These are phyloP conservation scores for Paecilomyces sp. DNA, from an alignment of 2,329 filamentous ascomycete species.

Conservation along the genomic window DNA sequence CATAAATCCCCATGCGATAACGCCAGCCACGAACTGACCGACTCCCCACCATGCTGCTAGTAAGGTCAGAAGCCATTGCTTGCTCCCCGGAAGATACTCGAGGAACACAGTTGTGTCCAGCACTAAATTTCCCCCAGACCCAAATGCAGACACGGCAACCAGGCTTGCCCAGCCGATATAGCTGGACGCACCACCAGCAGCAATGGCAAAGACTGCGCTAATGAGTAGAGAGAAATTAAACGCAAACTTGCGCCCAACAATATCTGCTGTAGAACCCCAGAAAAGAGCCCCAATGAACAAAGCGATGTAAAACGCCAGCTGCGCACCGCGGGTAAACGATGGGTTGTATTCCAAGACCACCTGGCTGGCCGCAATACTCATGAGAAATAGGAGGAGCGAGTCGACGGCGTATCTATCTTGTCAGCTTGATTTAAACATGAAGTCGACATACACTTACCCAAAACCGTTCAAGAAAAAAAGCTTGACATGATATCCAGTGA, in stretches of 20 bases:
- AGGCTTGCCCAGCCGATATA: slow-evolving; percentile 61
- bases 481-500: slow-evolving; percentile 50
- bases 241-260: slow-evolving; percentile 60
- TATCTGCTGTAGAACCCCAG: slow-evolving; percentile 61
- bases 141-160: slow-evolving; percentile 56
- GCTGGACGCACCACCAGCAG: slow-evolving; percentile 60
- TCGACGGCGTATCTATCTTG: slow-evolving; percentile 20
- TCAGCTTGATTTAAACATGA: not conserved
- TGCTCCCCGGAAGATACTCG: slow-evolving; percentile 49
- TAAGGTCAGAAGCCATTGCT: slow-evolving; percentile 52
- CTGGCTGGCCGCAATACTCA: slow-evolving; percentile 25
- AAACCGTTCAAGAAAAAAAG: slow-evolving; percentile 57
- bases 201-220: slow-evolving; percentile 54
- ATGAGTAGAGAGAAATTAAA: slow-evolving; percentile 63
- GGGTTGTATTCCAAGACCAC: slow-evolving; percentile 18
- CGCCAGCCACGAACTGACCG: slow-evolving; percentile 44
- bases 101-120: slow-evolving; percentile 56
- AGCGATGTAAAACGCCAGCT: slow-evolving; percentile 35
- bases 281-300: slow-evolving; percentile 47
- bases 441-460: slow-evolving; percentile 32
- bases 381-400: slow-evolving; percentile 30
- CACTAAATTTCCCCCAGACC: slow-evolving; percentile 57
- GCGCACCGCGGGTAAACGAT: slow-evolving; percentile 25
- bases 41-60: slow-evolving; percentile 34
- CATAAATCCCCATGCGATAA: slow-evolving; percentile 42